Evolutionary conservation across 441 rosid species (phyloP).

Genomic region (Erodium chrysanthum): DNA sequence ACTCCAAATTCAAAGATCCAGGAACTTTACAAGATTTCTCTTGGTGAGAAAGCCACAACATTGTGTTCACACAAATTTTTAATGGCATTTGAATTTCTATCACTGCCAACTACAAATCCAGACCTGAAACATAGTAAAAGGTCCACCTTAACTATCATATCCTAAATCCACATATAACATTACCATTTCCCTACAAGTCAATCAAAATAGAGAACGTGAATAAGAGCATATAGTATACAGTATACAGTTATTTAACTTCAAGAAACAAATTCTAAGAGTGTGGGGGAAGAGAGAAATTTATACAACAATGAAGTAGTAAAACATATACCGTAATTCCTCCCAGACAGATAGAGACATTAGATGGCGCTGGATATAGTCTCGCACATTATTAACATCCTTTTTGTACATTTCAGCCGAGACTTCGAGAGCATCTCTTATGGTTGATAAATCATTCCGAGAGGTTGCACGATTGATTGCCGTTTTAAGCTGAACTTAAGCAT

Average conservation of each 20-base stretch:
- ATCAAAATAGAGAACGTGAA: neutral
- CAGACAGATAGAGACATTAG: slow-evolving; percentile 82
- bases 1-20: neutral
- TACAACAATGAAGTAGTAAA: slow-evolving; percentile 10
- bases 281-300: neutral
- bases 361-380: slow-evolving; percentile 92
- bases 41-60: neutral
- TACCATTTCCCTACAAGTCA: neutral
- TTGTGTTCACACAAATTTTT: neutral
- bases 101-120: neutral
- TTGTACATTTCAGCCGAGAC: slow-evolving; percentile 95
- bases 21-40: neutral
- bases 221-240: neutral
- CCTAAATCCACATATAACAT: neutral
- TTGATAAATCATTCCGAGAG: slow-evolving; percentile 76
- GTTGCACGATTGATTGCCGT: slow-evolving; percentile 90
- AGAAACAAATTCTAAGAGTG: neutral
- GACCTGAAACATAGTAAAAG: neutral
- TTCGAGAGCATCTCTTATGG: slow-evolving; percentile 90
- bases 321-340: slow-evolving; percentile 84
- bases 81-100: neutral
- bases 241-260: neutral
- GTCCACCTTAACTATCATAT: neutral
- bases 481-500: slow-evolving; percentile 54
- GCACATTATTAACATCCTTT: slow-evolving; percentile 81